Evolutionary conservation across 1,284 basidiomycete species (phyloP), one percentile per base, ranked within the genome.

Genomic region (Pterula multifida): DNA sequence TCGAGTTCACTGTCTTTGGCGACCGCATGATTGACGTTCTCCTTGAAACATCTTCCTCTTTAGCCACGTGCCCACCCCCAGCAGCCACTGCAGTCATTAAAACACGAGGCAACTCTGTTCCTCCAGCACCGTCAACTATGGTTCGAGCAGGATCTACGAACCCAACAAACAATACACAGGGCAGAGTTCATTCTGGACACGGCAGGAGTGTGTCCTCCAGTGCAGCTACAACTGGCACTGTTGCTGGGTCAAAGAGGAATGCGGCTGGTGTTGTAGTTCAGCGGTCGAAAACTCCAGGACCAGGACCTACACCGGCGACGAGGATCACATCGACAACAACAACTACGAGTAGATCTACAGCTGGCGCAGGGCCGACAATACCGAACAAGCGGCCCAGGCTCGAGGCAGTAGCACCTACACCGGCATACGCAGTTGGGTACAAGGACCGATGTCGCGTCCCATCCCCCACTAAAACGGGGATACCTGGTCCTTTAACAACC

Each of bases 1-100:
- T 79, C 17, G 73, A 80, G 0, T 98, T 98, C 75, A 73, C 90
- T 45, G 85, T 97, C 9, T 80, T 90, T 54, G 94, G 94, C 3
- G 76, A 84, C 55, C 81, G 87, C 53, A 85, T 97, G 57, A 65
- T 95, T 23, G 84, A 88, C 49, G 70, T 86, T 53, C 78, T 98
- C 24, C 39, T 4, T 4, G 39, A 42, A 4, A 22, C 4, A 6
- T 6, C 17, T 17, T 22, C 39, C n/a, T 32, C 28, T 15, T 6
- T 15, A 6, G 28, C 6, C 15, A 32, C 28, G 6, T 6, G 39
- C 4, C 39, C 39, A 4, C 9, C 4, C 39, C 4, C 4, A 17
- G 9, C 39, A 17, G 39, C 17, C 13, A 11, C 9, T 42, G 39
- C 39, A 4, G 39, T 42, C 19, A 15, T 6, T 6, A 32, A 15